A percentile compares a stretch with the other conserved stretches of the same genome.
These are phyloP conservation scores for Botrytis elliptica DNA, from an alignment of 2,329 filamentous ascomycete genomes.

Conservation along the genomic window DNA sequence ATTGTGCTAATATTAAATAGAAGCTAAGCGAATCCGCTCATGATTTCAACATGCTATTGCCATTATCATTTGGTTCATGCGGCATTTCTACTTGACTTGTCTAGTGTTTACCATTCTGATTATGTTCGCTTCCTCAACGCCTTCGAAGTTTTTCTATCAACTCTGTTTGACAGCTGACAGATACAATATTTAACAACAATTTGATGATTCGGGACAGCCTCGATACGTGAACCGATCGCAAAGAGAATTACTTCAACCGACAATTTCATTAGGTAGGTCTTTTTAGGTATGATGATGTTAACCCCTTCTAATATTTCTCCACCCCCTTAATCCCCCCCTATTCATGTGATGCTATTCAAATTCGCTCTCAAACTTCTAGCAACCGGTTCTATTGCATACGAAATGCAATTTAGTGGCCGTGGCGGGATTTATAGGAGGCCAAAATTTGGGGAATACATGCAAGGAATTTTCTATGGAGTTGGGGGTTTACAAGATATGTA, in stretches of 20 bases:
- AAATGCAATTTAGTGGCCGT: slow-evolving; percentile 25
- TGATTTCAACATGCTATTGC: slow-evolving; percentile 22
- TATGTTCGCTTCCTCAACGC: slow-evolving; percentile 1
- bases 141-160: slow-evolving; percentile 15
- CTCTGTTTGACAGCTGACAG: slow-evolving; percentile 1
- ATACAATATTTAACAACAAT: background rate
- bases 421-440: background rate
- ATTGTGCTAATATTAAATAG: slow-evolving; percentile 32
- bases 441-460: slow-evolving; percentile 11
- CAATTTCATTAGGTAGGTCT: slow-evolving; percentile 29
- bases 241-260: background rate
- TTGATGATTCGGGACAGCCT: background rate
- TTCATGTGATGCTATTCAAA: slow-evolving; percentile 27
- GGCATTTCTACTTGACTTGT: slow-evolving; percentile 13
- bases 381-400: slow-evolving; percentile 28
- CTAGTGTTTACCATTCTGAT: background rate
- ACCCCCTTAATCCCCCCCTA: slow-evolving; percentile 21
- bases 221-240: background rate
- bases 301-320: slow-evolving; percentile 19
- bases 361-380: slow-evolving; percentile 26
- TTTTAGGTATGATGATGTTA: slow-evolving; percentile 32
- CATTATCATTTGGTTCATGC: background rate
- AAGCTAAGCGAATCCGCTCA: slow-evolving; percentile 38
- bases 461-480: slow-evolving; percentile 5
- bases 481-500: slow-evolving; percentile 12